Conservation (phyloP, 345 rosid genomes). For the Orychophragmus violaceus region DNA sequence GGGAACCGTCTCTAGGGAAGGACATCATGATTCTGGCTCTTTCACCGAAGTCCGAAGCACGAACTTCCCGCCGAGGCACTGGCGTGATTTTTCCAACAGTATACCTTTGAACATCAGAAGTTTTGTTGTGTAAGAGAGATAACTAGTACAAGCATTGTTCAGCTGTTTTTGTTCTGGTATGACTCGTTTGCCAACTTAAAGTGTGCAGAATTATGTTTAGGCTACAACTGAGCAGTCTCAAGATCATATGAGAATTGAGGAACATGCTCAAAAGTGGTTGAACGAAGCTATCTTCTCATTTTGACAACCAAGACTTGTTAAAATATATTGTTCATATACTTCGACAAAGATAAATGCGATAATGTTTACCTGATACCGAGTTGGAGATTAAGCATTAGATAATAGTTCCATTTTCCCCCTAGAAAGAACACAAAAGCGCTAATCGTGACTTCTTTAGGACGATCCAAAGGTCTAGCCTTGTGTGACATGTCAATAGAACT, state of each 20-base stretch:
- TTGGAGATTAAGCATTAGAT: slow-evolving; percentile 85
- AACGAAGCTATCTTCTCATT: background rate
- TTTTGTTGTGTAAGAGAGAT: background rate
- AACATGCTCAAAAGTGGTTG: background rate
- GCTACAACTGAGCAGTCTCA: background rate
- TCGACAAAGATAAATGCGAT: slow-evolving; percentile 3
- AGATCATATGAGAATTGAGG: background rate
- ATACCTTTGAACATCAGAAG: slow-evolving; percentile 66
- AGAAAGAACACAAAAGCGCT: slow-evolving; percentile 44
- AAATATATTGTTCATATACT: background rate
- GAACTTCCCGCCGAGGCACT: slow-evolving; percentile 84
- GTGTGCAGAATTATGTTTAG: background rate
- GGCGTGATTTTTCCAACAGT: slow-evolving; percentile 97
- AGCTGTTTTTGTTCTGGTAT: background rate
- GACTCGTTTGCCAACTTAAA: slow-evolving; percentile 1
- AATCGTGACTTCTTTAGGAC: slow-evolving; percentile 41
- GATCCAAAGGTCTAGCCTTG: slow-evolving; percentile 42
- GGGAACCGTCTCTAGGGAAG: slow-evolving; percentile 81
- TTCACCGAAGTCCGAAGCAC: slow-evolving; percentile 79
- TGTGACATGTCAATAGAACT: slow-evolving; percentile 34
- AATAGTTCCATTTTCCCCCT: slow-evolving; percentile 50
- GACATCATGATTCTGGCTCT: slow-evolving; percentile 92
- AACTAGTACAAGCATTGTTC: background rate
- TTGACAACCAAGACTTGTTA: background rate
- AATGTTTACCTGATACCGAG: slow-evolving; percentile 84